Base-by-base conservation (phyloP, 2,329 filamentous ascomycete genomes). In the Pestalotiopsis sp. region DNA sequence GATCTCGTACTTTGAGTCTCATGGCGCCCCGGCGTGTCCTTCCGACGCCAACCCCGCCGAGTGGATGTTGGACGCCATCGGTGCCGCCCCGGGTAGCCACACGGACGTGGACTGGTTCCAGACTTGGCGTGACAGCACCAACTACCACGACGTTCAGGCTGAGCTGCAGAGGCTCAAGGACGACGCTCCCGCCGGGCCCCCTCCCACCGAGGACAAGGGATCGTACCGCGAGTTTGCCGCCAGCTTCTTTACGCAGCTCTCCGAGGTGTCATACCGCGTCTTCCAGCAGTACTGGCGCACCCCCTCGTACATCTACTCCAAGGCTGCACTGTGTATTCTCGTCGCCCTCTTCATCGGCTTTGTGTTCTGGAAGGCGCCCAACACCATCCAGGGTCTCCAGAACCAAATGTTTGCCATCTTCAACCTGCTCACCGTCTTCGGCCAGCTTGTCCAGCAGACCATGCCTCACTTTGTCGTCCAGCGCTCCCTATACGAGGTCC, bases 201-300 rank as follows among this genome's bases (percentile, higher is more conserved):
- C 73, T 2, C 72, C 73, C 40, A 68, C 72, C 0, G 77, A 80
- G 12, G 74, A 80, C 3, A 83, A 84, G 65, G 72, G 78, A 5
- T 79, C 77, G 72, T 93, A 90, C 79, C 86, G 89, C 70, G 93
- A 96, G 78, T 97, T 96, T 70, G 94, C 94, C 4, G 92, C 93
- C 73, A 90, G 93, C 0, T 92, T 97, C 76, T 70, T 69, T 0
- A 75, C 83, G 1, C 94, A 97, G 76, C 80, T 95, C 1, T 80
- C 79, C 60, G 85, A 90, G 70, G 92, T 93, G 57, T 89, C 88
- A 1, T 74, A 85, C 12, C 90, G 93, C 70, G 89, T 94, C 9
- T 94, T 94, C 80, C 87, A 93, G 75, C 93, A 96, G 76, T 95
- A 95, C 83, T 95, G 93, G 92, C 88, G 93, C 58, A 93, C 90